A percentile compares a stretch with the other conserved stretches of the same genome.
Conservation (phyloP, 2,329 filamentous ascomycete genomes). For the Fusarium gaditjirri region DNA sequence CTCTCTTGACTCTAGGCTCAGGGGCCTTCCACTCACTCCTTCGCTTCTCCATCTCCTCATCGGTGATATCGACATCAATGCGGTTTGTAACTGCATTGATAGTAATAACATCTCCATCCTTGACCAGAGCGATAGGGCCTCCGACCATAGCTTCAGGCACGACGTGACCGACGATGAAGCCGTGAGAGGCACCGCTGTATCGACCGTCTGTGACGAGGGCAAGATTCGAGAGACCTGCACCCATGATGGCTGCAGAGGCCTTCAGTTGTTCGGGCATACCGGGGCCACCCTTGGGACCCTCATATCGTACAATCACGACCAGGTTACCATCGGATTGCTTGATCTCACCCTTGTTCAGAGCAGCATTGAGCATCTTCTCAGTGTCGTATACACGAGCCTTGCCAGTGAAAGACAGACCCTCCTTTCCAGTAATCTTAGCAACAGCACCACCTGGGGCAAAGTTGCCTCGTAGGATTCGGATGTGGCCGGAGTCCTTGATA, state of each 20-base stretch:
- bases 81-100: conserved; percentile 87
- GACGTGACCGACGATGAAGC: conserved; percentile 94
- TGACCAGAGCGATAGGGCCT: conserved; percentile 85
- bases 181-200: conserved; percentile 88
- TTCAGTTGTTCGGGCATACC: conserved; percentile 97
- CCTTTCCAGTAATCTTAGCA: conserved; percentile 96
- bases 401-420: conserved; percentile 84
- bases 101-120: conserved; percentile 82
- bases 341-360: conserved; percentile 75
- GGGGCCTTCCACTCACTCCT: conserved; percentile 76
- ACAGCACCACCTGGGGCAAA: conserved; percentile 89
- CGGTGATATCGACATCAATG: conserved; percentile 73
- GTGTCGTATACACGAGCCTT: conserved; percentile 88
- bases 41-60: conserved; percentile 75
- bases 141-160: conserved; percentile 90
- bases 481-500: conserved; percentile 86
- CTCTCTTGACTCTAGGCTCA: conserved; percentile 77
- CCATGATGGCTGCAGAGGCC: conserved; percentile 91
- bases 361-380: conserved; percentile 80
- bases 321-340: conserved; percentile 73
- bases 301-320: conserved; percentile 90
- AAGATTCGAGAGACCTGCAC: conserved; percentile 85
- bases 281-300: conserved; percentile 91
- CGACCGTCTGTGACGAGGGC: conserved; percentile 92
- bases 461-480: conserved; percentile 89